These are phyloP conservation scores for Lodderomyces jiufengensis DNA, from an alignment of 1,139 yeast genomes.

Conservation along the genomic window DNA sequence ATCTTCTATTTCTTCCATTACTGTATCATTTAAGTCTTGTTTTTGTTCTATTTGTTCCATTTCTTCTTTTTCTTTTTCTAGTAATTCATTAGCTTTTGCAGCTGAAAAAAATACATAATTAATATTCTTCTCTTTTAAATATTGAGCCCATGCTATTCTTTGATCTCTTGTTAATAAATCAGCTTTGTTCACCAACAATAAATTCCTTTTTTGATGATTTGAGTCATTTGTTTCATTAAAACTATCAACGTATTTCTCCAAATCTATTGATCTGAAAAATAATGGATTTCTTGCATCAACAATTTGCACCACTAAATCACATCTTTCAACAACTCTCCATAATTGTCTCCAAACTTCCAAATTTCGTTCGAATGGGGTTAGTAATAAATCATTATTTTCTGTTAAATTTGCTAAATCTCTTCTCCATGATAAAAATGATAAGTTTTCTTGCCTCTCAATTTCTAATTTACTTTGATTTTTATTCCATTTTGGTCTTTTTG, in stretches of 20 bases:
- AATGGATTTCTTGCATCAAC: conserved; percentile 97
- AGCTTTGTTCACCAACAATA: conserved; percentile 89
- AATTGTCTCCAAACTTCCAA: conserved; percentile 97
- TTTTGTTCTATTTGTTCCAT: conserved; percentile 31
- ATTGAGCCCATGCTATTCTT: conserved; percentile 82
- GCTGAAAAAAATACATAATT: conserved; percentile 94
- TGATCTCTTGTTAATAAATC: conserved; percentile 79
- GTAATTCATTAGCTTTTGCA: conserved; percentile 67
- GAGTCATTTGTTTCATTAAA: conserved; percentile 47
- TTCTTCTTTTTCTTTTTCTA: conserved; percentile 57
- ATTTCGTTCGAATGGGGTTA: conserved; percentile 97
- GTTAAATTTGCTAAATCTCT: conserved; percentile 81
- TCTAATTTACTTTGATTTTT: conserved; percentile 67
- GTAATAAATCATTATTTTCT: conserved; percentile 73
- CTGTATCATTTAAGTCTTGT: conserved; percentile 15
- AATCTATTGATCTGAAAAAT: conserved; percentile 82
- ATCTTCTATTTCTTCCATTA: conserved; percentile 10
- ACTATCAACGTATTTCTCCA: conserved; percentile 79
- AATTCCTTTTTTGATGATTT: conserved; percentile 57
- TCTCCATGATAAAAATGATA: conserved; percentile 92
- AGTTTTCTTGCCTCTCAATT: conserved; percentile 83
- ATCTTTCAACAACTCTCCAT: conserved; percentile 97
- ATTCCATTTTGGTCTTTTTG: conserved; percentile 89
- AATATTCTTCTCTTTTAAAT: conserved; percentile 65
- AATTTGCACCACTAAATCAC: conserved; percentile 92